These are phyloP conservation scores for Aspergillus caelatus DNA, from an alignment of 2,329 filamentous ascomycete genomes.

Conservation along the genomic window DNA sequence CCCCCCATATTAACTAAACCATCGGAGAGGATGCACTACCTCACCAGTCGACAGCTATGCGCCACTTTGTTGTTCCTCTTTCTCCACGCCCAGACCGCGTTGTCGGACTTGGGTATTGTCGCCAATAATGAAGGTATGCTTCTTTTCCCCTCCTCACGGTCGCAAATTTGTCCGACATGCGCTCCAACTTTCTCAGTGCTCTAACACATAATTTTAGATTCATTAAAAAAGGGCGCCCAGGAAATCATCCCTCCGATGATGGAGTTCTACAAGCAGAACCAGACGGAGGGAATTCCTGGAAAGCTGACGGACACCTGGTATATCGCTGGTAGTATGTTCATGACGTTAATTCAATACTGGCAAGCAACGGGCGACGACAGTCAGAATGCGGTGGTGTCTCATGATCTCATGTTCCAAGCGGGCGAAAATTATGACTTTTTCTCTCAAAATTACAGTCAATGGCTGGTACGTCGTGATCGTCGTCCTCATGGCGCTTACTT, in stretches of 20 bases:
- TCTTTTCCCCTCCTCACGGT: neutral
- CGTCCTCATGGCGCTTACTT: neutral
- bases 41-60: neutral
- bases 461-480: constrained; percentile 55
- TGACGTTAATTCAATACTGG: constrained; percentile 70
- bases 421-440: constrained; percentile 33
- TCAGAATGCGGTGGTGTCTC: constrained; percentile 61
- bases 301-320: constrained; percentile 73
- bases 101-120: neutral
- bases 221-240: constrained; percentile 43
- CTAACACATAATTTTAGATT: constrained; percentile 24
- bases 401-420: constrained; percentile 30
- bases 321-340: constrained; percentile 70
- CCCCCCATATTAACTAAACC: neutral
- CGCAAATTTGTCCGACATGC: neutral
- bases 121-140: constrained; percentile 3
- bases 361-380: constrained; percentile 64
- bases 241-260: constrained; percentile 51
- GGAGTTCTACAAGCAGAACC: constrained; percentile 53
- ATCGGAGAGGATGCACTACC: neutral
- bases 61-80: neutral
- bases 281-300: constrained; percentile 51
- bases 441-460: constrained; percentile 31
- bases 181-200: neutral
- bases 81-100: neutral